A percentile compares a stretch with the other conserved stretches of the same genome.
phyloP scores from a whole-genome alignment of 306 rosid species.

The Boehmeria nivea region DNA sequence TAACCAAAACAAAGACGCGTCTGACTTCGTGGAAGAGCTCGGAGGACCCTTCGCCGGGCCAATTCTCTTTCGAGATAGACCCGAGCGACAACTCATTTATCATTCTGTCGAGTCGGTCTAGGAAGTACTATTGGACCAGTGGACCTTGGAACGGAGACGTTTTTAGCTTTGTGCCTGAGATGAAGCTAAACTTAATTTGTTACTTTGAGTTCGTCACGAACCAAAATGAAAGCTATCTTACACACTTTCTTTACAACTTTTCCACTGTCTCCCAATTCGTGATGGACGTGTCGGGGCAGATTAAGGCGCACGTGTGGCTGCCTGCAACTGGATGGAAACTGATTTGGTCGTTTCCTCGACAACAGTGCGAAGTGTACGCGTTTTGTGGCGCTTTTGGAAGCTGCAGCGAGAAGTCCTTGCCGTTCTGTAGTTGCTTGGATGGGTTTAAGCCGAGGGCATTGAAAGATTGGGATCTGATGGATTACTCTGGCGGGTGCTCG shows the following conservation, averaged over 20 bases:
- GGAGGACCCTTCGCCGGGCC: slow-evolving; percentile 43
- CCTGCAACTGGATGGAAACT: slow-evolving; percentile 24
- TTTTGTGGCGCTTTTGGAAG: slow-evolving; percentile 49
- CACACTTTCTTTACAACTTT: background rate
- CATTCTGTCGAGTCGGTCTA: slow-evolving; percentile 36
- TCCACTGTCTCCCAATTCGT: slow-evolving; percentile 10
- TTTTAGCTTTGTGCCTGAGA: slow-evolving; percentile 47
- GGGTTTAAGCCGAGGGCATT: slow-evolving; percentile 35
- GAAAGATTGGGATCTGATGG: slow-evolving; percentile 36
- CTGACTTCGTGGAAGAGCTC: slow-evolving; percentile 54
- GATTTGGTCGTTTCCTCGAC: slow-evolving; percentile 47
- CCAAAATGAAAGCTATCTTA: slow-evolving; percentile 45
- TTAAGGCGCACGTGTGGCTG: slow-evolving; percentile 16
- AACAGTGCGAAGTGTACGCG: slow-evolving; percentile 39
- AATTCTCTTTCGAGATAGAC: slow-evolving; percentile 37
- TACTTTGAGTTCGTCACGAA: slow-evolving; percentile 35
- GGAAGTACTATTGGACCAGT: slow-evolving; percentile 33
- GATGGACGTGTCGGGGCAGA: slow-evolving; percentile 30
- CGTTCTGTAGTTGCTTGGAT: slow-evolving; percentile 41
- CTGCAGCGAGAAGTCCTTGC: slow-evolving; percentile 31
- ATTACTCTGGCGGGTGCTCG: slow-evolving; percentile 49
- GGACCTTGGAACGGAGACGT: slow-evolving; percentile 41
- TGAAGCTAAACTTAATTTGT: slow-evolving; percentile 30
- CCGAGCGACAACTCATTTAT: slow-evolving; percentile 1
- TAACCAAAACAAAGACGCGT: slow-evolving; percentile 28